Evolutionary conservation across 805 yeast species (phyloP).

Genomic region (Kuraishia hungarica): DNA sequence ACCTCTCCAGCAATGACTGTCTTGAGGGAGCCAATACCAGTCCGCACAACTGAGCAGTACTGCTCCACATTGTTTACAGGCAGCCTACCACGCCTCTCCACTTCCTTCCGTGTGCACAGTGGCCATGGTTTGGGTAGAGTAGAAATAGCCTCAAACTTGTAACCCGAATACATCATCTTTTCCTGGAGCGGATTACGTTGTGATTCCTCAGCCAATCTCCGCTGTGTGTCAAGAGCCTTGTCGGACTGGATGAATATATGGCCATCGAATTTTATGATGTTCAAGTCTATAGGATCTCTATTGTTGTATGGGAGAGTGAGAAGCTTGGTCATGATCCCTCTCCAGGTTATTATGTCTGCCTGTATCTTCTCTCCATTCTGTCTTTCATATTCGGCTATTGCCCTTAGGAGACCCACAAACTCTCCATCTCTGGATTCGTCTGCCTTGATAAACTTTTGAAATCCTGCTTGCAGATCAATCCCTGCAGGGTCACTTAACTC

Average conservation of each 20-base stretch:
- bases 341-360: conserved; percentile 69
- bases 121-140: conserved; percentile 76
- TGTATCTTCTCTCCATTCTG: conserved; percentile 33
- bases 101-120: conserved; percentile 49
- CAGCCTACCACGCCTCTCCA: conserved; percentile 57
- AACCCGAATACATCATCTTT: conserved; percentile 55
- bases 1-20: conserved; percentile 82
- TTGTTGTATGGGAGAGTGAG: conserved; percentile 57
- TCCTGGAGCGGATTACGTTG: not conserved
- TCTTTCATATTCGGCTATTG: conserved; percentile 50
- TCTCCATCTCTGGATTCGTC: conserved; percentile 50
- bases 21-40: conserved; percentile 72
- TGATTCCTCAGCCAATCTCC: conserved; percentile 18
- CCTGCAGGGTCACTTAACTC: conserved; percentile 42
- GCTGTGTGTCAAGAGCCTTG: conserved; percentile 14
- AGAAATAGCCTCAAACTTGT: conserved; percentile 76
- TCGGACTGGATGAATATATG: conserved; percentile 54
- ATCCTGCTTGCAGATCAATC: conserved; percentile 61
- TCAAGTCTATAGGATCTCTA: conserved; percentile 49
- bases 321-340: conserved; percentile 76
- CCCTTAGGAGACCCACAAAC: conserved; percentile 47
- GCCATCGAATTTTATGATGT: conserved; percentile 66
- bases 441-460: conserved; percentile 44
- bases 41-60: conserved; percentile 69
- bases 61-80: conserved; percentile 68